Evolutionary conservation across 1,139 yeast species (phyloP), one percentile per base, ranked within the genome.

Genomic region (Protomyces gravidus): DNA sequence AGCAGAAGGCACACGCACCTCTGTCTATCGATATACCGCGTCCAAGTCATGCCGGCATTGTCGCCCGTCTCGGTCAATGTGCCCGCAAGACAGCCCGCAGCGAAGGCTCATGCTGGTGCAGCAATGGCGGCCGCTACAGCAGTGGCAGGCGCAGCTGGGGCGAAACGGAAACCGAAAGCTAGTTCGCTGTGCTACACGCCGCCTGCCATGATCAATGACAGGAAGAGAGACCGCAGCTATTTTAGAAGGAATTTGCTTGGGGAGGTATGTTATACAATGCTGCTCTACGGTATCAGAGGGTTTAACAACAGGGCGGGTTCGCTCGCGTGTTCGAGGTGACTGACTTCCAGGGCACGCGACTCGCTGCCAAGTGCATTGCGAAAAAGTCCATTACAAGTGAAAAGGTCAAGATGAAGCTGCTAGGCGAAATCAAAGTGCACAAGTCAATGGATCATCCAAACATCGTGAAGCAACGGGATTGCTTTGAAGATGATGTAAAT

Each of bases 241-340:
- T 88, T 88, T 68, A 82, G 98, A 70, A 97, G 97, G 2, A 80
- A 79, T 62, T 89, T 90, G 67, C 77, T 94, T 42, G 99, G 99
- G 32, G 98, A 89, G 76, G 73, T 70, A 62, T 15, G 70, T 59
- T 19, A n/a, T n/a, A n/a, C n/a, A n/a, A n/a, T n/a, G n/a, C n/a
- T n/a, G n/a, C n/a, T n/a, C n/a, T n/a, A n/a, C n/a, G n/a, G n/a
- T n/a, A n/a, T n/a, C n/a, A n/a, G n/a, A n/a, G n/a, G n/a, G n/a
- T n/a, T 50, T 53, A 72, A 28, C 13, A 23, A 11, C 5, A 53
- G 69, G 99, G 99, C 62, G 99, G 99, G 0, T 94, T 94, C 77
- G 99, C 98, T 19, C 83, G 98, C 70, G 94, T 98, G 72, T 94
- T 94, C 75, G 97, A 92, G 72, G 94, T 94, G 79, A 96, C 89